Conservation (phyloP, 305 asterid genomes). For the Solanum hybrid region DNA sequence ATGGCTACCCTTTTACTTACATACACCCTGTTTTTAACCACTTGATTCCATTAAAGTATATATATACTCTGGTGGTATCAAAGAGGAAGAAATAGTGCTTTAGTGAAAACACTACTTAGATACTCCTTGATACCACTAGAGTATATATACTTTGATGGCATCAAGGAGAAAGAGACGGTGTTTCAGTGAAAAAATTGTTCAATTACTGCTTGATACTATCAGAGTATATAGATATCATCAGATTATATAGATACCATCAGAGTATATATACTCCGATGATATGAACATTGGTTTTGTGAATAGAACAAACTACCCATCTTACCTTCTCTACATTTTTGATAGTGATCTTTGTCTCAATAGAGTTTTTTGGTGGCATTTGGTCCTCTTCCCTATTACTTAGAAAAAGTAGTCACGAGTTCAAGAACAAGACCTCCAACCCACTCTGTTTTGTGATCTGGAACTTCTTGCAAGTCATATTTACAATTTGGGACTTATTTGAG, state of each 20-base stretch:
- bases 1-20: not conserved
- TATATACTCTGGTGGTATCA: not conserved
- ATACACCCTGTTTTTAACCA: not conserved
- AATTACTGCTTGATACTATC: not conserved
- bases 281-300: no score
- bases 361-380: no score
- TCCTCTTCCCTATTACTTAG: no score
- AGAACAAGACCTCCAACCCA: not conserved
- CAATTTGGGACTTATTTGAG: not conserved
- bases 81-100: not conserved
- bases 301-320: no score
- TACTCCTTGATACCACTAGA: not conserved
- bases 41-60: not conserved
- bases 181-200: not conserved
- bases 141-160: not conserved
- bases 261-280: no score
- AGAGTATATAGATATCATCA: no score
- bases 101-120: not conserved
- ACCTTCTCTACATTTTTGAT: no score
- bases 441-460: not conserved
- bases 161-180: not conserved
- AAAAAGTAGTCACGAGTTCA: no score
- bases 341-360: no score
- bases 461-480: not conserved
- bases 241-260: no score